phyloP scores from a whole-genome alignment of 257 asterid species.

The Thymus mandschuricus region DNA sequence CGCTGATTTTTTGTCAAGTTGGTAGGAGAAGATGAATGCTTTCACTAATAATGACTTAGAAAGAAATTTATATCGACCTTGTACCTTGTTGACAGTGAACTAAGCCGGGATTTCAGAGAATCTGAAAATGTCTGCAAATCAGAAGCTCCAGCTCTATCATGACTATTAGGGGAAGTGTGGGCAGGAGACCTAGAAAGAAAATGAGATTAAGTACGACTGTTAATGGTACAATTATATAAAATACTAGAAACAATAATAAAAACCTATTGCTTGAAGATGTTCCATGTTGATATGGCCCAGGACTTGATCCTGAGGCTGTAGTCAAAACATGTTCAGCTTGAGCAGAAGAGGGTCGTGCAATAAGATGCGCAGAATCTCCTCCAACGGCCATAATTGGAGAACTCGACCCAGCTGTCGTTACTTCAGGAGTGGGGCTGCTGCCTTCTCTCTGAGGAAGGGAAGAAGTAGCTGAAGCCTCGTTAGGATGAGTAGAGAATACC shows the following conservation, averaged over 20 bases:
- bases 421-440: constrained; percentile 43
- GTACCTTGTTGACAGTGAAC: constrained; percentile 80
- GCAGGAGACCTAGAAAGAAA: constrained; percentile 45
- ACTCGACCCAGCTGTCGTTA: constrained; percentile 40
- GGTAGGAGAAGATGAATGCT: constrained; percentile 6
- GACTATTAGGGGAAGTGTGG: constrained; percentile 61
- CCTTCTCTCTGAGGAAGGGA: constrained; percentile 46
- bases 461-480: constrained; percentile 46
- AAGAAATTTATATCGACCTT: constrained; percentile 1
- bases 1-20: constrained; percentile 8
- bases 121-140: constrained; percentile 81
- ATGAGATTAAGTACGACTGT: not conserved
- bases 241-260: not conserved
- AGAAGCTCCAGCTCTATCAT: constrained; percentile 85
- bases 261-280: constrained; percentile 57
- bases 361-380: constrained; percentile 54
- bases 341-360: constrained; percentile 41
- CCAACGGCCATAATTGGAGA: constrained; percentile 51
- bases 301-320: constrained; percentile 50
- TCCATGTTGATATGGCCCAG: constrained; percentile 48
- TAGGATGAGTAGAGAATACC: constrained; percentile 72
- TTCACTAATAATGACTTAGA: not conserved
- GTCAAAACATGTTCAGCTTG: constrained; percentile 50
- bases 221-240: not conserved
- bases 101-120: constrained; percentile 70